A percentile compares a stretch with the other conserved stretches of the same genome.
These are phyloP conservation scores for Hericium erinaceus DNA, from an alignment of 768 basidiomycete species.

Conservation along the genomic window DNA sequence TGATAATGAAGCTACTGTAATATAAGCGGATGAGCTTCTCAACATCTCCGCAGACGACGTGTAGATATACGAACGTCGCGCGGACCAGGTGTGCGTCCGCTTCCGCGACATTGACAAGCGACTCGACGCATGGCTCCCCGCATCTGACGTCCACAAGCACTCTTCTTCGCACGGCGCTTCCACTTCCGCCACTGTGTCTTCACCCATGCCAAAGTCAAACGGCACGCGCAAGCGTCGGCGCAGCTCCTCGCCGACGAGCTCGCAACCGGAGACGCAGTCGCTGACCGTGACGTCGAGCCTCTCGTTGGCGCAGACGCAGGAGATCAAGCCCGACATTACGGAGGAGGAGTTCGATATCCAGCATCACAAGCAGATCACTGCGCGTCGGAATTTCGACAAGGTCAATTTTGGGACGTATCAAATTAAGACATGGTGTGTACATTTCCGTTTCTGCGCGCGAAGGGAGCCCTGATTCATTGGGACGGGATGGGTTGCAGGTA, in stretches of 20 bases:
- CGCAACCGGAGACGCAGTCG: background rate
- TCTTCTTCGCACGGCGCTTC: slow-evolving; percentile 16
- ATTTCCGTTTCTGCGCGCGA: slow-evolving; percentile 3
- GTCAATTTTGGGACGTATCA: slow-evolving; percentile 81
- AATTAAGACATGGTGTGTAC: slow-evolving; percentile 77
- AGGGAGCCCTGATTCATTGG: background rate
- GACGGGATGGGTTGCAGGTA: slow-evolving; percentile 45
- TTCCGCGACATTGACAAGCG: slow-evolving; percentile 63
- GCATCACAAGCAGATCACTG: slow-evolving; percentile 56
- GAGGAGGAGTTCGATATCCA: slow-evolving; percentile 66
- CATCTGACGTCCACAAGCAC: slow-evolving; percentile 25
- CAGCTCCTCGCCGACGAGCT: slow-evolving; percentile 1
- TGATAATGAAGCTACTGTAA: no score
- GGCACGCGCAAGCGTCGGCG: slow-evolving; percentile 19
- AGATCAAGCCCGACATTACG: slow-evolving; percentile 29
- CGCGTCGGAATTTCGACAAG: slow-evolving; percentile 77
- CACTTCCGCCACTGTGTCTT: slow-evolving; percentile 16
- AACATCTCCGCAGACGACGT: slow-evolving; percentile 31
- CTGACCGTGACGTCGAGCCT: slow-evolving; percentile 6
- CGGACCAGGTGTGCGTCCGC: slow-evolving; percentile 58
- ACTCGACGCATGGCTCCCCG: slow-evolving; percentile 65
- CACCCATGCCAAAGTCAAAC: slow-evolving; percentile 12
- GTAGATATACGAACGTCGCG: slow-evolving; percentile 42
- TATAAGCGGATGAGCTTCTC: no score
- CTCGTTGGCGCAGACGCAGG: slow-evolving; percentile 8